Evolutionary conservation across 2,329 filamentous ascomycete genomes (phyloP).

Genomic region (Pseudogymnoascus sp.): DNA sequence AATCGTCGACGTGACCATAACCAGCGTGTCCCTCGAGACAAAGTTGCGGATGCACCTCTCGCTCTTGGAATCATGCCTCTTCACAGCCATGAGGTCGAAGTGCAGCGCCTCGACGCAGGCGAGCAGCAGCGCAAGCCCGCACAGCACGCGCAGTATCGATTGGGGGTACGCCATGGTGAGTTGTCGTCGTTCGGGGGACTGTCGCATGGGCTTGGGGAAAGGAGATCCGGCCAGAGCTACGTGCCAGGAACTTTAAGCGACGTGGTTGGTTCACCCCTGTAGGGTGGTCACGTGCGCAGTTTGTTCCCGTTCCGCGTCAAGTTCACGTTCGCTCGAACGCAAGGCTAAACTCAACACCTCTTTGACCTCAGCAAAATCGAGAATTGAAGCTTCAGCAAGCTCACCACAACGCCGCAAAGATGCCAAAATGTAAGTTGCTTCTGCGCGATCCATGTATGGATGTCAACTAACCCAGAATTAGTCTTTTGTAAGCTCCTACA

Average conservation of each 20-base stretch:
- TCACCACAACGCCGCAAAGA: conserved; percentile 37
- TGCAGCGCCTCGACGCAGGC: conserved; percentile 63
- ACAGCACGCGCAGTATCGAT: conserved; percentile 49
- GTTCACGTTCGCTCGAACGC: background rate
- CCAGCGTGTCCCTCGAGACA: conserved; percentile 80
- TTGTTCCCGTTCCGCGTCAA: background rate
- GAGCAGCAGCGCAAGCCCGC: conserved; percentile 48
- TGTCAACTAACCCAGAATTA: conserved; percentile 14
- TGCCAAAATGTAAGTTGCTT: conserved; percentile 74
- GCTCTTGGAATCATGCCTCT: conserved; percentile 53
- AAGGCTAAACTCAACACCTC: background rate
- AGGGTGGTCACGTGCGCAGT: background rate
- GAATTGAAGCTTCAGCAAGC: conserved; percentile 1
- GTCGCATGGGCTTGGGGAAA: conserved; percentile 7
- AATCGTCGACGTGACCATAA: conserved; percentile 87
- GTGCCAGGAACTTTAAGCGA: conserved; percentile 8
- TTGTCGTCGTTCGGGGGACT: background rate
- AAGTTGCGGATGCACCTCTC: conserved; percentile 96
- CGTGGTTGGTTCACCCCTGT: conserved; percentile 3
- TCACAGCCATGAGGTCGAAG: conserved; percentile 77
- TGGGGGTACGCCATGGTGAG: conserved; percentile 40
- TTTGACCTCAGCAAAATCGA: background rate
- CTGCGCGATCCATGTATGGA: background rate
- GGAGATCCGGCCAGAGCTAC: background rate
- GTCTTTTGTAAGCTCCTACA: conserved; percentile 24